Conservation (phyloP, 345 rosid species). For the Bruguiera sexangula region DNA sequence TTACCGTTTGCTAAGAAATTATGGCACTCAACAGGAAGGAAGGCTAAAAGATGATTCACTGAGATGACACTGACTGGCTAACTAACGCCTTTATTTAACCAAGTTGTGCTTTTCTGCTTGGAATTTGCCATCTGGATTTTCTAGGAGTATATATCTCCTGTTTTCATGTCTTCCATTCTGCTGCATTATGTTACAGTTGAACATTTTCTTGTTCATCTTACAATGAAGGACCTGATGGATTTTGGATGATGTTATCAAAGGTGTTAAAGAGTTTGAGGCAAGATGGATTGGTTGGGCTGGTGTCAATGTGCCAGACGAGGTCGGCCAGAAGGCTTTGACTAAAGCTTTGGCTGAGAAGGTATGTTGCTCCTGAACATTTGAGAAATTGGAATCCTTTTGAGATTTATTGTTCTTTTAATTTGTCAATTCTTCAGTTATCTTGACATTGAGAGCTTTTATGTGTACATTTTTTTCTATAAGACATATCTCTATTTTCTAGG, state of each 20-base stretch:
- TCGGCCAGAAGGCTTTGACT: constrained; percentile 89
- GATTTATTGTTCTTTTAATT: not conserved
- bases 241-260: constrained; percentile 46
- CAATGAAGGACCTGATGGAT: constrained; percentile 28
- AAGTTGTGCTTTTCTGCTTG: too few relatives aligned
- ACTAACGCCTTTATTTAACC: too few relatives aligned
- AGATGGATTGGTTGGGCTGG: constrained; percentile 99
- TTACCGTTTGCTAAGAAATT: not conserved
- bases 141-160: too few relatives aligned
- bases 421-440: not conserved
- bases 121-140: too few relatives aligned
- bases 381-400: not conserved
- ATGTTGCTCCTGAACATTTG: not conserved
- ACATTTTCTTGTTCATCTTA: constrained; percentile 6
- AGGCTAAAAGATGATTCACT: not conserved
- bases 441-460: not conserved
- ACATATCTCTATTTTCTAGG: too few relatives aligned
- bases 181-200: not conserved
- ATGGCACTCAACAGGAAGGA: not conserved
- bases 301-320: constrained; percentile 94
- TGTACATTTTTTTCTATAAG: not conserved
- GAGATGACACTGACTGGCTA: too few relatives aligned
- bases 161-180: too few relatives aligned
- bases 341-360: constrained; percentile 98
- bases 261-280: constrained; percentile 97